These are phyloP conservation scores for Ceriops tagal DNA, from an alignment of 345 rosid species.

Conservation along the genomic window DNA sequence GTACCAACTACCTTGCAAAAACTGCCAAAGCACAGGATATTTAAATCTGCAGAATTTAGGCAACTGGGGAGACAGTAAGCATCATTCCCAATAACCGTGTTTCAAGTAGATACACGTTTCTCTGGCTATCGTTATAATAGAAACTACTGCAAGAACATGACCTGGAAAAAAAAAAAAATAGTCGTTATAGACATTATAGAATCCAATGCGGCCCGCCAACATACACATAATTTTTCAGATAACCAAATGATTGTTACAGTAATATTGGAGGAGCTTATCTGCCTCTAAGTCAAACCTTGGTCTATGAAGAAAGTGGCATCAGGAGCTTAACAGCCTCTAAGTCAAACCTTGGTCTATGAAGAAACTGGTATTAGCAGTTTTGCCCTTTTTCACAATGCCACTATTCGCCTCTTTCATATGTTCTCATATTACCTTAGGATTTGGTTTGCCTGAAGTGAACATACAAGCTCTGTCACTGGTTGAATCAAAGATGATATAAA, in stretches of 20 bases:
- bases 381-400: neutral
- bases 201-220: neutral
- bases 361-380: neutral
- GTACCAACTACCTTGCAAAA: neutral
- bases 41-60: neutral
- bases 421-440: too few species aligned
- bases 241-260: conserved; percentile 6
- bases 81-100: conserved; percentile 13
- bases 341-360: neutral
- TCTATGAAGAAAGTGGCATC: neutral
- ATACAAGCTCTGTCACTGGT: too few species aligned
- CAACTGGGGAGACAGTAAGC: neutral
- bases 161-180: neutral
- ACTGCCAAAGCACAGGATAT: neutral
- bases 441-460: too few species aligned
- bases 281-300: conserved; percentile 2
- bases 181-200: neutral
- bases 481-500: too few species aligned
- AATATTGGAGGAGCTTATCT: conserved; percentile 10
- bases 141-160: neutral
- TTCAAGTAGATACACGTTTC: neutral
- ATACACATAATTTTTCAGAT: too few species aligned
- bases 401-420: too few species aligned
- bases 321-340: conserved; percentile 8
- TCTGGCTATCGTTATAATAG: neutral